phyloP scores from a whole-genome alignment of 345 rosid genomes.

The Anacardium occidentale region DNA sequence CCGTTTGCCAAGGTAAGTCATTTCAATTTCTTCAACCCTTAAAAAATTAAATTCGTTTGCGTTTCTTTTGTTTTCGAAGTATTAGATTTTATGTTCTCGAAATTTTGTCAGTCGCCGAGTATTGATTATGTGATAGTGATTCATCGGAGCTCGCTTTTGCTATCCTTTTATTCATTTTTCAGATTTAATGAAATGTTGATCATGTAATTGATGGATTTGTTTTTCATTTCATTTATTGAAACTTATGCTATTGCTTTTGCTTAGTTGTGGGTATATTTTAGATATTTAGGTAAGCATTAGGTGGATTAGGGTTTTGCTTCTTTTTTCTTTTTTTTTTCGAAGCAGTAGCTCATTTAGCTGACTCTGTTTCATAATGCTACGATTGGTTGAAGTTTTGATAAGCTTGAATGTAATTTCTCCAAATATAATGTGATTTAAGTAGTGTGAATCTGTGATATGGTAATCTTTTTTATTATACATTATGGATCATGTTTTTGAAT shows the following conservation, averaged over 20 bases:
- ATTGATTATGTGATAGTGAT: not conserved
- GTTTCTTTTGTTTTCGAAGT: not conserved
- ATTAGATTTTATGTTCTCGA: not conserved
- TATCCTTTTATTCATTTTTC: not conserved
- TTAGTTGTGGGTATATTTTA: not conserved
- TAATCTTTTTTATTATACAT: not conserved
- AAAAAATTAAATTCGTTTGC: no score
- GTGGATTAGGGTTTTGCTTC: not conserved
- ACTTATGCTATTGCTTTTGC: not conserved
- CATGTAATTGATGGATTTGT: not conserved
- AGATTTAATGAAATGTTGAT: not conserved
- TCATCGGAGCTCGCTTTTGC: no score
- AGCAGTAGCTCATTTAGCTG: not conserved
- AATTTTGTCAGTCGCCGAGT: not conserved
- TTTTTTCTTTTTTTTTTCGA: no score
- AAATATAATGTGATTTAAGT: no score
- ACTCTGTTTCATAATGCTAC: not conserved
- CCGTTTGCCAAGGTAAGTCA: constrained; percentile 5
- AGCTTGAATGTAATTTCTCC: not conserved
- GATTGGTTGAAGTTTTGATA: not conserved
- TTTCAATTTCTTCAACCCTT: not conserved
- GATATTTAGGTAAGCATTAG: not conserved
- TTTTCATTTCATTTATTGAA: not conserved
- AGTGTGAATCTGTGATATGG: no score
- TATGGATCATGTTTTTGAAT: not conserved